Conservation (phyloP, 805 yeast species). For the Lachancea kluyveri region DNA sequence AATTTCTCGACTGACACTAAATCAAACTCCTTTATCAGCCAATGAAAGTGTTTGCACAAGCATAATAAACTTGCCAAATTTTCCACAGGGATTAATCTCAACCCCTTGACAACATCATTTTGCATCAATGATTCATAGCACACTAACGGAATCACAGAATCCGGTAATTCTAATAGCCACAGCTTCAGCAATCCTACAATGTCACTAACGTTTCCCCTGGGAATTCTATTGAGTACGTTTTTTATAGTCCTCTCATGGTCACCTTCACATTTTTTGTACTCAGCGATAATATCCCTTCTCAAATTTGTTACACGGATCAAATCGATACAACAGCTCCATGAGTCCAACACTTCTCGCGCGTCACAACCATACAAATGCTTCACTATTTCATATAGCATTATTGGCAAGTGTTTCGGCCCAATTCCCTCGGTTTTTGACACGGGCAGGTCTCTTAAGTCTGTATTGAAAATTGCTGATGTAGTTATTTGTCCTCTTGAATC, state of each 20-base stretch:
- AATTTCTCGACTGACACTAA: not conserved
- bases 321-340: constrained; percentile 14
- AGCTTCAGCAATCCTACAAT: constrained; percentile 41
- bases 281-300: constrained; percentile 11
- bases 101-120: constrained; percentile 1
- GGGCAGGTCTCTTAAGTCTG: constrained; percentile 1
- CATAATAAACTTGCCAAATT: constrained; percentile 2
- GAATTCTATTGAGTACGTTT: constrained; percentile 1
- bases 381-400: constrained; percentile 1
- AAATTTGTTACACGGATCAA: constrained; percentile 10
- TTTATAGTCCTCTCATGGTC: constrained; percentile 2
- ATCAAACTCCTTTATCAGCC: constrained; percentile 3
- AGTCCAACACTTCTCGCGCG: constrained; percentile 4
- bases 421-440: constrained; percentile 3
- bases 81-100: constrained; percentile 1
- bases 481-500: not conserved
- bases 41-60: constrained; percentile 5
- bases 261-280: constrained; percentile 4
- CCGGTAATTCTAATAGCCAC: constrained; percentile 56
- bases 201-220: constrained; percentile 8
- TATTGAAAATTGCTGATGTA: constrained; percentile 3
- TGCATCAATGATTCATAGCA: constrained; percentile 2
- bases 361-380: not conserved
- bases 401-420: too few relatives aligned
- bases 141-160: constrained; percentile 34